Conservation (phyloP, 164 flowering plant species). For the Stephania japonica region DNA sequence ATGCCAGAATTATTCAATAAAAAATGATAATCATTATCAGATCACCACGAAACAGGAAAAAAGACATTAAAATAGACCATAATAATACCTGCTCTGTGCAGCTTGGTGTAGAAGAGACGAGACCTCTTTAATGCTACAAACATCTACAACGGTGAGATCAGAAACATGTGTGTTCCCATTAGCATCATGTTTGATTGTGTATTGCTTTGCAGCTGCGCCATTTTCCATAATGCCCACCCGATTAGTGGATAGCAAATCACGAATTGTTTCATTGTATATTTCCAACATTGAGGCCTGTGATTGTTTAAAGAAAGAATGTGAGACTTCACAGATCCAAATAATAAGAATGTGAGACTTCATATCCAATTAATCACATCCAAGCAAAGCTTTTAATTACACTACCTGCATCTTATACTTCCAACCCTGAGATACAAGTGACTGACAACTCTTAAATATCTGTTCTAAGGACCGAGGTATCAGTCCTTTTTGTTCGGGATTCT, state of each 20-base stretch:
- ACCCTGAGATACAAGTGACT: constrained; percentile 65
- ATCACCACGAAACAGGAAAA: neutral
- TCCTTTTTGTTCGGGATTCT: constrained; percentile 60
- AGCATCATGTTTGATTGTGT: constrained; percentile 81
- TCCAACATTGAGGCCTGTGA: constrained; percentile 89
- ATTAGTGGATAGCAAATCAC: constrained; percentile 65
- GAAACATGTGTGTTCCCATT: constrained; percentile 83
- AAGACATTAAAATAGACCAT: neutral
- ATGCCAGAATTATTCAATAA: neutral
- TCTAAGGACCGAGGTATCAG: constrained; percentile 88
- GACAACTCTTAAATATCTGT: constrained; percentile 83
- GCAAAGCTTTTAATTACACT: neutral
- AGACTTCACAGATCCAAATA: neutral
- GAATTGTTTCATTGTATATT: constrained; percentile 89
- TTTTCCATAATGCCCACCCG: constrained; percentile 38
- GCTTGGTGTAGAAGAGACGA: constrained; percentile 76
- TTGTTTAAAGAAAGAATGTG: neutral
- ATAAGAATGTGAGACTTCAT: neutral
- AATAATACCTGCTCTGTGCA: constrained; percentile 83
- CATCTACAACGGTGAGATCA: constrained; percentile 89
- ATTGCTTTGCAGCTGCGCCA: constrained; percentile 48
- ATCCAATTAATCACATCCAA: neutral
- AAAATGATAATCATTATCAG: neutral
- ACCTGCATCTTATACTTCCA: constrained; percentile 99
- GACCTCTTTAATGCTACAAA: constrained; percentile 71